Evolutionary conservation across 2,329 filamentous ascomycete species (phyloP).

Genomic region (Cladosporium sp.): DNA sequence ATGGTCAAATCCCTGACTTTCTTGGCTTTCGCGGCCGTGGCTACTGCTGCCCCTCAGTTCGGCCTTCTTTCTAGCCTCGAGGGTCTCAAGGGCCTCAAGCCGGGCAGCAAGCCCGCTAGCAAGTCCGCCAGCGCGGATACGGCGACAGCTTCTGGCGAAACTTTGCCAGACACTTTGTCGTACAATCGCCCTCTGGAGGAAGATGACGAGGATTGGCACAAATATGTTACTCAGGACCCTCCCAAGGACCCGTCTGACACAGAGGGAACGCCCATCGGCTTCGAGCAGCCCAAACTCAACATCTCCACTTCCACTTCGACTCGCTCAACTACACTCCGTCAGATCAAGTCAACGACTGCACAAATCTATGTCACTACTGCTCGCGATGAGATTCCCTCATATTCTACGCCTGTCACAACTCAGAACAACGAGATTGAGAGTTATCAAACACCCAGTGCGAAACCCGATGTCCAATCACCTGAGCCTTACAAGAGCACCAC

Average conservation of each 20-base stretch:
- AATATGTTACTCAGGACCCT: neutral
- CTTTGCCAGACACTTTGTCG: neutral
- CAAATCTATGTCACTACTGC: neutral
- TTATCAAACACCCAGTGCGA: neutral
- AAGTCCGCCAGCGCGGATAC: neutral
- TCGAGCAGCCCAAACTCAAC: neutral
- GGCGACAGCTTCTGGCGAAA: neutral
- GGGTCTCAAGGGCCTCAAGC: neutral
- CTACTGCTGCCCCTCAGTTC: conserved; percentile 4
- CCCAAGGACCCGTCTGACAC: neutral
- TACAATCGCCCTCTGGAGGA: conserved; percentile 13
- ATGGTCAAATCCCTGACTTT: conserved; percentile 3
- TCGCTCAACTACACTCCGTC: neutral
- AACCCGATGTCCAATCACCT: neutral
- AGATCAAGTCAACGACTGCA: neutral
- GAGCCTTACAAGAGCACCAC: neutral
- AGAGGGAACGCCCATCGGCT: neutral
- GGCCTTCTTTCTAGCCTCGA: neutral
- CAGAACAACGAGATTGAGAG: neutral
- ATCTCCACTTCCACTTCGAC: neutral
- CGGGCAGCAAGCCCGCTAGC: neutral
- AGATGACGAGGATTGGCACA: conserved; percentile 1
- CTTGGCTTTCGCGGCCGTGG: conserved; percentile 7
- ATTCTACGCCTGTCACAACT: neutral
- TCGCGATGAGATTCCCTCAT: neutral